A percentile compares a stretch with the other conserved stretches of the same genome.
These are phyloP conservation scores for Prunus padus DNA, from an alignment of 306 rosid genomes.

Conservation along the genomic window DNA sequence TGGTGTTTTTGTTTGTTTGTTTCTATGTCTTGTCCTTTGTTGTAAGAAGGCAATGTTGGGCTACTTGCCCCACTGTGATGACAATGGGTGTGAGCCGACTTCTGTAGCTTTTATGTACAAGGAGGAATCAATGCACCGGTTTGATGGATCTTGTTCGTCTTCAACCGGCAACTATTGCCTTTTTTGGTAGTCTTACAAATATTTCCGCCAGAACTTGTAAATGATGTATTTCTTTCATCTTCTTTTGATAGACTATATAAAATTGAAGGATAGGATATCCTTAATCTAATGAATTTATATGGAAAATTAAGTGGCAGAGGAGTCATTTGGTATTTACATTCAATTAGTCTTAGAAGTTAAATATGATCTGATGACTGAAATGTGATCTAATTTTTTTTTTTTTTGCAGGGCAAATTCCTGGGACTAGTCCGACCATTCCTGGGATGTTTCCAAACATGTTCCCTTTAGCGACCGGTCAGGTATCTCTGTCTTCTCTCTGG, in stretches of 20 bases:
- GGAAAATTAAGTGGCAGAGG: conserved; percentile 33
- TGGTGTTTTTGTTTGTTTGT: conserved; percentile 93
- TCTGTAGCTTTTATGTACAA: conserved; percentile 98
- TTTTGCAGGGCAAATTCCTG: conserved; percentile 87
- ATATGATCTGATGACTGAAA: conserved; percentile 25
- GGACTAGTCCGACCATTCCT: conserved; percentile 75
- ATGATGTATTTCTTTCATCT: conserved; percentile 42
- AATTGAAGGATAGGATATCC: conserved; percentile 36
- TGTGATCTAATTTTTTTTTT: conserved; percentile 24
- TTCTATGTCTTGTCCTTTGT: conserved; percentile 90
- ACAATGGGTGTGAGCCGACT: conserved; percentile 99
- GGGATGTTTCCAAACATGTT: conserved; percentile 92
- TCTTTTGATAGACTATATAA: conserved; percentile 29
- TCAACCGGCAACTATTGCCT: conserved; percentile 85
- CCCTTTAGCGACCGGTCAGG: conserved; percentile 83
- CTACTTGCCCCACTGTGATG: conserved; percentile 99
- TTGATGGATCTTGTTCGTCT: conserved; percentile 99
- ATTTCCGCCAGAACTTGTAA: conserved; percentile 62
- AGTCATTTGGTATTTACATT: conserved; percentile 33
- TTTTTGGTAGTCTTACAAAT: conserved; percentile 89
- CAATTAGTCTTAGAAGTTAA: conserved; percentile 17
- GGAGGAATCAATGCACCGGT: conserved; percentile 96
- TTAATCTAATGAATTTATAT: conserved; percentile 20
- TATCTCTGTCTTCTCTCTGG: conserved; percentile 28
- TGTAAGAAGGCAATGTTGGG: conserved; percentile 99